Evolutionary conservation across 2,329 filamentous ascomycete species (phyloP).

Genomic region (Alternaria sp.): DNA sequence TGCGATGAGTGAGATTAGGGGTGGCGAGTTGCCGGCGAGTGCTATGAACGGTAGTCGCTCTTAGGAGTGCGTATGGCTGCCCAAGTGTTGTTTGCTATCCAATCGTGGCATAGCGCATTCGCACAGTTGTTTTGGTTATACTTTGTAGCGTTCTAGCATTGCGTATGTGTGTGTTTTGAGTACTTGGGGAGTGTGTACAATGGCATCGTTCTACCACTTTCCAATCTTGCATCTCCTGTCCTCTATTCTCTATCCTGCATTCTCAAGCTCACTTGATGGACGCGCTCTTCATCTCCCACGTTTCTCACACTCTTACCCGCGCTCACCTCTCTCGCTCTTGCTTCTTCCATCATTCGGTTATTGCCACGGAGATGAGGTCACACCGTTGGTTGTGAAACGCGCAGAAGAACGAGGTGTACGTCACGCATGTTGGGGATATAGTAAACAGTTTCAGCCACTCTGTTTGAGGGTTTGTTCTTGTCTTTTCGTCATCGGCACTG

Average conservation of each 20-base stretch:
- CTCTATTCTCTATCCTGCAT: neutral
- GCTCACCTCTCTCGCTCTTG: neutral
- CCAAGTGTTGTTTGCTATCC: neutral
- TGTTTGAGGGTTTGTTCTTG: neutral
- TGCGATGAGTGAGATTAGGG: conserved; percentile 34
- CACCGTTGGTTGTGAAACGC: no score
- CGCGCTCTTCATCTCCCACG: neutral
- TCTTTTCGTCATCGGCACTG: neutral
- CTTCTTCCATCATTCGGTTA: neutral
- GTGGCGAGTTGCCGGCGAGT: conserved; percentile 16
- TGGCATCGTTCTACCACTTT: neutral
- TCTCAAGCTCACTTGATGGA: neutral
- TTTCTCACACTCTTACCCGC: neutral
- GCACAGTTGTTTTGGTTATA: neutral
- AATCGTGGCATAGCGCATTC: neutral
- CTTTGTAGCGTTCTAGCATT: neutral
- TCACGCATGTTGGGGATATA: neutral
- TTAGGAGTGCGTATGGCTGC: neutral
- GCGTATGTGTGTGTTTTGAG: neutral
- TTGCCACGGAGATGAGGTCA: neutral
- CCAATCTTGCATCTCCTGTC: neutral
- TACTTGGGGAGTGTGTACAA: neutral
- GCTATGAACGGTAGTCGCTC: neutral
- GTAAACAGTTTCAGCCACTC: neutral
- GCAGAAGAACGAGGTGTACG: neutral